Base-by-base conservation (phyloP, 1,139 yeast species). In the Hanseniaspora uvarum region DNA sequence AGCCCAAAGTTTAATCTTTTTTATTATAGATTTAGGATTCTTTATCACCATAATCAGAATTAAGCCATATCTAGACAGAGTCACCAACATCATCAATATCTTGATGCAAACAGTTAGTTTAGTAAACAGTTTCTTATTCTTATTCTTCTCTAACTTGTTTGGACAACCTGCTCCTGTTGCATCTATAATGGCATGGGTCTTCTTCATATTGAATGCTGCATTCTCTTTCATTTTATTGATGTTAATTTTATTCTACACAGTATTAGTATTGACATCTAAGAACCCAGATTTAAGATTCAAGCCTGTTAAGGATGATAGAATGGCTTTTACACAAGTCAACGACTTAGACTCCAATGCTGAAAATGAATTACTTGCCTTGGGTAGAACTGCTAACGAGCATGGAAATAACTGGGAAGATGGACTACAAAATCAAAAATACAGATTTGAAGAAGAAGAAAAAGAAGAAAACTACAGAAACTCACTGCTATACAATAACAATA, bases 221-320 rank as follows among this genome's bases (percentile, higher is more conserved):
- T 83, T 83, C 61, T 77, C 88, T 8, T 74, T 83, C 58, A 72
- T 83, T 51, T 70, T 85, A 56, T 72, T 85, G 64, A 59, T 83
- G 47, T 66, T 81, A 70, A 79, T 83, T 59, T 72, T 84, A 57
- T 77, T 77, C 0, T 79, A 81, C 60, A 75, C 80, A 54, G 66
- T 68, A 12, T 69, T 79, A 62, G 78, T 85, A 33, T 59, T 83
- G 1, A 68, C 80, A 57, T 79, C 86, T 19, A 83, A 82, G 71
- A 85, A 84, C 64, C 94, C 94, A 31, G 94, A 85, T 69, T 80
- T 86, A 11, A 78, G 86, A 66, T 85, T 84, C 66, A 84, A 83
- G 47, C 92, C 92, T 18, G 89, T 89, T 8, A 81, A 73, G 60
- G 94, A 85, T 70, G 94, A 85, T 64, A 78, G 94, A 75, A 79